Base-by-base conservation (phyloP, 2,329 filamentous ascomycete genomes). In the Fusarium marasasianum region DNA sequence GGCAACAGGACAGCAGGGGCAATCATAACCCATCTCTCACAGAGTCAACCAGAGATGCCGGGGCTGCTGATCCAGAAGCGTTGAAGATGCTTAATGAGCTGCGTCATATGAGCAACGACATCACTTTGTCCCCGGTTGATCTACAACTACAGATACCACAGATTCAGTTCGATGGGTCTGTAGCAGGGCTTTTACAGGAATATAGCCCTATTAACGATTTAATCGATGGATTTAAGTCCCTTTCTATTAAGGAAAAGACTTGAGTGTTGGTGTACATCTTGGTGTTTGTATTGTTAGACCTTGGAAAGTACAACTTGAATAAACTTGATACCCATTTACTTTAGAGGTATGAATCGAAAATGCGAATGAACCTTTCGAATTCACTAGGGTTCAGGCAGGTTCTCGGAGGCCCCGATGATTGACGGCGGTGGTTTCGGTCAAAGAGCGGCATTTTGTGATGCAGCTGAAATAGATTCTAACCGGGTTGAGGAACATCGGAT, bases 181-280 rank as follows among this genome's bases (percentile, higher is more conserved):
- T 55, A 7, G 35, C 4, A n/a, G 24, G 24, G 5, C 20, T 40
- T n/a, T 6, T 41, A 8, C 7, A 29, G 7, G 14, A 55, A n/a
- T 2, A 1, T 2, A 55, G 35, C 24, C 24, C 35, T n/a, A 18
- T 29, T 8, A 38, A 15, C 20, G 51, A 54, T 26, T 38, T 54
- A 6, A 17, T 38, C 13, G 3, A 38, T 38, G 3, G 13, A 5
- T 6, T 38, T 1, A 4, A 54, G 8, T 54, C 33, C 3, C 33
- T 37, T 7, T 54, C 33, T 5, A 9, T 54, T 3, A 17, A 4
- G n/a, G 35, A 54, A 18, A 40, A 6, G 18, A 17, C 10, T 38
- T 38, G 8, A 26, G 0, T 0, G 5, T 12, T 9, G 1, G 12
- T 38, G 35, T 17, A 11, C 31, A 20, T 4, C 2, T 13, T 24